phyloP scores from a whole-genome alignment of 192 early-diverging fungal genomes.

The Anaeromyces robustus region DNA sequence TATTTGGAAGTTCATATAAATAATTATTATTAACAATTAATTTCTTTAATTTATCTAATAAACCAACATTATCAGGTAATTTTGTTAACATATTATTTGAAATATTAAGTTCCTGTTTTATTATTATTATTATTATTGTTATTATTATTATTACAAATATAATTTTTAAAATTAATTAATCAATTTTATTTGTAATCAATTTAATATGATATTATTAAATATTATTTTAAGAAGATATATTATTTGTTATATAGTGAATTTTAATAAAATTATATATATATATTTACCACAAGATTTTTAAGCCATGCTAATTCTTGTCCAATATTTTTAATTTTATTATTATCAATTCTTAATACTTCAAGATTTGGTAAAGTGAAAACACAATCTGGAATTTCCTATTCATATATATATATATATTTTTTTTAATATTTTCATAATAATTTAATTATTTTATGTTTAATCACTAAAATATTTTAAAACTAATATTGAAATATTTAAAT shows the following conservation, averaged over 20 bases:
- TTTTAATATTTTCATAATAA: background rate
- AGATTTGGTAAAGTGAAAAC: background rate
- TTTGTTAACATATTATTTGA: slow-evolving; percentile 4
- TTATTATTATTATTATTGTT: no score
- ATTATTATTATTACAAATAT: no score
- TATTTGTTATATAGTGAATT: no score
- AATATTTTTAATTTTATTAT: background rate
- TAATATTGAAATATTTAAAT: background rate
- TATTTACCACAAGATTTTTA: background rate
- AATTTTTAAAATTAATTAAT: no score
- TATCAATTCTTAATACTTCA: background rate
- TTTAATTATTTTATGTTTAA: no score
- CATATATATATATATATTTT: background rate
- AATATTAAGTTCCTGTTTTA: background rate
- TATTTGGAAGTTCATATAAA: slow-evolving; percentile 1
- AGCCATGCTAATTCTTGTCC: background rate
- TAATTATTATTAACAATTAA: slow-evolving; percentile 1
- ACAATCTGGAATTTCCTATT: background rate
- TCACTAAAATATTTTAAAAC: background rate
- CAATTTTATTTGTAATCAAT: no score
- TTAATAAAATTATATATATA: background rate
- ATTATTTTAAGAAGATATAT: no score
- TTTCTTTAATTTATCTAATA: slow-evolving; percentile 1
- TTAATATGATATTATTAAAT: no score
- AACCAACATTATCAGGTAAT: slow-evolving; percentile 7